phyloP scores from a whole-genome alignment of 495 filamentous ascomycete genomes.

The Aspergillus ostianus region DNA sequence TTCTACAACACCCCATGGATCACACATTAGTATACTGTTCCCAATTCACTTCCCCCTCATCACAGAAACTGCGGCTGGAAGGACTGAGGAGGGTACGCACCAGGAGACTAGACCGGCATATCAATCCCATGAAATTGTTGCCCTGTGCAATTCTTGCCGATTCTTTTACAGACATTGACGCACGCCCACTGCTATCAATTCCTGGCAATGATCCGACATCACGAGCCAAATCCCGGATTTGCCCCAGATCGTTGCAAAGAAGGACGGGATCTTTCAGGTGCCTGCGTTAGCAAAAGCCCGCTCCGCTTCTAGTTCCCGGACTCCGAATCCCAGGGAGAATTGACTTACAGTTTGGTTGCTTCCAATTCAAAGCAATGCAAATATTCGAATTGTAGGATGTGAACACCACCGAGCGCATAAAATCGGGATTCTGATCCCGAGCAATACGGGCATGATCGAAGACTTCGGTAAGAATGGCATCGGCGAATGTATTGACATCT shows the following conservation, averaged over 20 bases:
- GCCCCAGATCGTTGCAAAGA: slow-evolving; percentile 86
- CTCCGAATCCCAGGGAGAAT: background rate
- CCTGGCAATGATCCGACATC: slow-evolving; percentile 38
- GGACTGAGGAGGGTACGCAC: slow-evolving; percentile 42
- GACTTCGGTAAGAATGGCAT: slow-evolving; percentile 76
- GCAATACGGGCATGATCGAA: slow-evolving; percentile 86
- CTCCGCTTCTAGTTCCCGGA: background rate
- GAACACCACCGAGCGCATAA: slow-evolving; percentile 84
- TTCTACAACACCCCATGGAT: slow-evolving; percentile 51
- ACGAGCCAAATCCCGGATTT: slow-evolving; percentile 47
- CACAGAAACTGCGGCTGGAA: background rate
- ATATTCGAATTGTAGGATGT: slow-evolving; percentile 85
- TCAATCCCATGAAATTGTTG: slow-evolving; percentile 97
- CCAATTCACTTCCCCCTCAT: background rate
- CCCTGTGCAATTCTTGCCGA: slow-evolving; percentile 88
- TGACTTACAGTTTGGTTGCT: slow-evolving; percentile 90
- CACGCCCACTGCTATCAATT: slow-evolving; percentile 63
- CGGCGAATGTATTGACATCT: slow-evolving; percentile 86
- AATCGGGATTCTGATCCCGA: slow-evolving; percentile 63
- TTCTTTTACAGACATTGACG: slow-evolving; percentile 85
- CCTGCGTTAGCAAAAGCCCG: slow-evolving; percentile 6
- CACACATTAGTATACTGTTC: slow-evolving; percentile 21
- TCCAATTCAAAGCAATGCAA: slow-evolving; percentile 95
- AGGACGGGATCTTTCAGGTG: slow-evolving; percentile 74
- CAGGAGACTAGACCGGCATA: slow-evolving; percentile 81